These are phyloP conservation scores for Delonix regia DNA, from an alignment of 306 rosid species.

Conservation along the genomic window DNA sequence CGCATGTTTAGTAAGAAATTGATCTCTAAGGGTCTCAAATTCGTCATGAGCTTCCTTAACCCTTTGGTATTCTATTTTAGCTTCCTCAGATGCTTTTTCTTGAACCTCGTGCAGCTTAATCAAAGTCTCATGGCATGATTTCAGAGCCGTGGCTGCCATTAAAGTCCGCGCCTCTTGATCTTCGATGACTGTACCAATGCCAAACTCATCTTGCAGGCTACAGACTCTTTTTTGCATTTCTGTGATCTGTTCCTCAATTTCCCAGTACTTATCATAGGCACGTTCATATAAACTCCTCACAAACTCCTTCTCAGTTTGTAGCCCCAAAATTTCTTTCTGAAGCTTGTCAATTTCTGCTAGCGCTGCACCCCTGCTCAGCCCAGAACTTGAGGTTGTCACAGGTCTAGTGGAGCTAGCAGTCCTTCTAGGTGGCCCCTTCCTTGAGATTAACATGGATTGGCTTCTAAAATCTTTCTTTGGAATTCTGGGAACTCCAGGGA, in stretches of 20 bases:
- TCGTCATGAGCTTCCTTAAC: constrained; percentile 57
- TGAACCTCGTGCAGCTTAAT: constrained; percentile 59
- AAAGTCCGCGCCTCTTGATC: constrained; percentile 79
- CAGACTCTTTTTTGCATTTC: constrained; percentile 65
- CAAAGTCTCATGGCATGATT: constrained; percentile 74
- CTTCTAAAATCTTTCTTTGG: constrained; percentile 61
- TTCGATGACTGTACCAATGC: constrained; percentile 61
- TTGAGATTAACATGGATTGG: constrained; percentile 57
- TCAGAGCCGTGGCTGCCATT: constrained; percentile 85
- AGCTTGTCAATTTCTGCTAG: constrained; percentile 65
- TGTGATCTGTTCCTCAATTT: constrained; percentile 64
- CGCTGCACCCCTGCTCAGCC: constrained; percentile 63
- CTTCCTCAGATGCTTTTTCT: constrained; percentile 60
- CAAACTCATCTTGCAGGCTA: constrained; percentile 83
- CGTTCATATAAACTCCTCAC: constrained; percentile 81
- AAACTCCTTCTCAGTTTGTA: constrained; percentile 96
- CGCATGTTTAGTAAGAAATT: constrained; percentile 51
- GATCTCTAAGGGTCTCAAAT: constrained; percentile 60
- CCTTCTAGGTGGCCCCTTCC: constrained; percentile 47
- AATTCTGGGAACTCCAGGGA: constrained; percentile 65
- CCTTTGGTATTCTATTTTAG: constrained; percentile 60
- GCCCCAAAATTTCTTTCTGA: constrained; percentile 72
- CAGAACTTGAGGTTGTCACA: constrained; percentile 41
- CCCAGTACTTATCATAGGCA: constrained; percentile 73
- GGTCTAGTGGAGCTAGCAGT: constrained; percentile 39